Base-by-base conservation (phyloP, 805 yeast species). In the Metschnikowia kofuensis region DNA sequence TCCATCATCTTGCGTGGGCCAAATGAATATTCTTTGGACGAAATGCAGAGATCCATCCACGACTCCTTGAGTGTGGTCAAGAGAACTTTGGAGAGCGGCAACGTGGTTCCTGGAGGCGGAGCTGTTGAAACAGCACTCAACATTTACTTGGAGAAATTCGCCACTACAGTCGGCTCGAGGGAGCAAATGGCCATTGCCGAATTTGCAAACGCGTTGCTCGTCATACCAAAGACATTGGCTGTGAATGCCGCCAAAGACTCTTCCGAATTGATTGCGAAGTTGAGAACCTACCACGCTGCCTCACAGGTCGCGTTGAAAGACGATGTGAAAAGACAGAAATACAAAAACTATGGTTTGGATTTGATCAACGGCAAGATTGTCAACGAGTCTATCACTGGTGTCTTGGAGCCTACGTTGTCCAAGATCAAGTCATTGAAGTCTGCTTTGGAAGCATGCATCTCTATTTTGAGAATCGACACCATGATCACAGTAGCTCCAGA, bases 61-160 rank as follows among this genome's bases (percentile, higher is more conserved):
- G 99, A 94, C 67, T 88, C 98, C 2, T 76, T 94, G 55, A 84
- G 89, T 40, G 99, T 94, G 35, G 96, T 94, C 35, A 94, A 94
- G 75, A 84, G 99, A 66, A 90, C 98, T 11, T 78, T 95, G 57
- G 99, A 94, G 70, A 83, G 92, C 62, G 98, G 97, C 16, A 72
- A 80, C 57, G 91, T 95, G 49, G 99, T 94, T 6, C 98, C 99
- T 38, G 99, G 99, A 53, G 99, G 99, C 56, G 99, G 99, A 52
- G 95, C 96, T n/a, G 99, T 94, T 34, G 99, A 94, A 72, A 79
- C 96, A 44, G 98, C 98, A 2, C 78, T 94, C 64, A 91, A 90
- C 73, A 90, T 94, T 45, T 94, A 89, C 67, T 76, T 94, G 66
- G 99, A 94, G 69, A 92, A 89, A 67, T 94, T 94, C 69, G 99